A percentile compares a stretch with the other conserved stretches of the same genome.
Evolutionary conservation across 331 rosid species (phyloP).

Genomic region (Arachis monticola): DNA sequence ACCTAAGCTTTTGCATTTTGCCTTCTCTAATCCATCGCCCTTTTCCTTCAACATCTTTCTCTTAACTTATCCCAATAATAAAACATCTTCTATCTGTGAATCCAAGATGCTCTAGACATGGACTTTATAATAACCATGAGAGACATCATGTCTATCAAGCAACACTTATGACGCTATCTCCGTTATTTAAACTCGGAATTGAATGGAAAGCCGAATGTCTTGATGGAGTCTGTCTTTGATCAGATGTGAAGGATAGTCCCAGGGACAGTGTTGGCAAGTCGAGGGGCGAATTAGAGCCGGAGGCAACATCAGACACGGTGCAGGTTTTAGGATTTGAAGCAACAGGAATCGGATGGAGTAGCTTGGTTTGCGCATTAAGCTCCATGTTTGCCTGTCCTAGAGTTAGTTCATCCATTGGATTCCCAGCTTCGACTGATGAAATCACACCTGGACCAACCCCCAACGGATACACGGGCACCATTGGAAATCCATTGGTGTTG

Average conservation of each 20-base stretch:
- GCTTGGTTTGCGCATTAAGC: slow-evolving; percentile 41
- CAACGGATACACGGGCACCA: slow-evolving; percentile 55
- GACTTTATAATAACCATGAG: slow-evolving; percentile 21
- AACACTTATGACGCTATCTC: slow-evolving; percentile 61
- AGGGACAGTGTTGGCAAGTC: slow-evolving; percentile 72
- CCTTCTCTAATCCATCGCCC: slow-evolving; percentile 54
- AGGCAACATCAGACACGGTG: slow-evolving; percentile 41
- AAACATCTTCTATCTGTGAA: slow-evolving; percentile 43
- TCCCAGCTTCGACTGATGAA: slow-evolving; percentile 51
- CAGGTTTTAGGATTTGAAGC: slow-evolving; percentile 37
- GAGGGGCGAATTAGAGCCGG: slow-evolving; percentile 46
- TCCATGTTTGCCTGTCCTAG: slow-evolving; percentile 56
- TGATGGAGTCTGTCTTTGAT: slow-evolving; percentile 59
- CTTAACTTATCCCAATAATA: slow-evolving; percentile 21
- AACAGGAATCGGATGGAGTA: slow-evolving; percentile 44
- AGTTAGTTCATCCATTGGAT: slow-evolving; percentile 58
- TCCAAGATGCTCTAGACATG: slow-evolving; percentile 43
- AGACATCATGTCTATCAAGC: slow-evolving; percentile 49
- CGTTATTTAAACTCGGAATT: too few species aligned
- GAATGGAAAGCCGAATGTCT: slow-evolving; percentile 65
- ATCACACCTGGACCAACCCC: slow-evolving; percentile 44
- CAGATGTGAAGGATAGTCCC: slow-evolving; percentile 72
- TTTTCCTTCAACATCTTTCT: slow-evolving; percentile 40
- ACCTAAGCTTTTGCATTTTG: slow-evolving; percentile 36
- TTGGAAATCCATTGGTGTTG: slow-evolving; percentile 52